Conservation (phyloP, 805 yeast species). For the Wickerhamiella occidentalis region DNA sequence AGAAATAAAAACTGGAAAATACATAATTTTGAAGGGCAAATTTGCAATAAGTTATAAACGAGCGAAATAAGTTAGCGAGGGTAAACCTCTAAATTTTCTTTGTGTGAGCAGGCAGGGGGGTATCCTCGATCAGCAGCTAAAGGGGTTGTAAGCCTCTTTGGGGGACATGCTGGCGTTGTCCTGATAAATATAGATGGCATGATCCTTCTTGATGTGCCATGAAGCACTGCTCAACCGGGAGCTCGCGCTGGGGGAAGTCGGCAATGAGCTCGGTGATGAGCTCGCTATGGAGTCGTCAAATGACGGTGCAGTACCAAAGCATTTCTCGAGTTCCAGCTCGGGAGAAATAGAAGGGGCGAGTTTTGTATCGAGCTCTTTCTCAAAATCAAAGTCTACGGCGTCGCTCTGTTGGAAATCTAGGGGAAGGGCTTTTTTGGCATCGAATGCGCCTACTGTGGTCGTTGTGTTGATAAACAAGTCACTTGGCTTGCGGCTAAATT, state of each 20-base stretch:
- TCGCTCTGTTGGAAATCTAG: slow-evolving; percentile 4
- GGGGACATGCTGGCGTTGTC: slow-evolving; percentile 4
- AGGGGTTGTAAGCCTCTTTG: slow-evolving; percentile 9
- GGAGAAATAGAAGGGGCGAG: background rate
- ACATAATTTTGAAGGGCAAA: no score
- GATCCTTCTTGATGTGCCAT: slow-evolving; percentile 2
- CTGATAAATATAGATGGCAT: slow-evolving; percentile 9
- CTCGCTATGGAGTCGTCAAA: background rate
- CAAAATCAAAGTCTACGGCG: slow-evolving; percentile 2
- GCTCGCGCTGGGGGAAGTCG: background rate
- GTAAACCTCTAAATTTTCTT: no score
- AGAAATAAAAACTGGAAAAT: no score
- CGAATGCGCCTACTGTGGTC: background rate
- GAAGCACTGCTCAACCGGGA: slow-evolving; percentile 1
- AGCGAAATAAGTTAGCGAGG: background rate
- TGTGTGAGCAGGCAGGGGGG: no score
- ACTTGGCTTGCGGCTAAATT: slow-evolving; percentile 1
- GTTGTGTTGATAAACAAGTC: background rate
- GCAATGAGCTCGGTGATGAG: background rate
- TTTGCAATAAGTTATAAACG: background rate
- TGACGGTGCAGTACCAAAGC: background rate
- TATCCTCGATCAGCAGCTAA: background rate
- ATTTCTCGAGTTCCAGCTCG: background rate
- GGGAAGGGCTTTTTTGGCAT: background rate
- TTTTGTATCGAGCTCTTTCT: background rate